A percentile compares a stretch with the other conserved stretches of the same genome.
phyloP scores from a whole-genome alignment of 2,329 filamentous ascomycete genomes.

The Lecanicillium sp. region DNA sequence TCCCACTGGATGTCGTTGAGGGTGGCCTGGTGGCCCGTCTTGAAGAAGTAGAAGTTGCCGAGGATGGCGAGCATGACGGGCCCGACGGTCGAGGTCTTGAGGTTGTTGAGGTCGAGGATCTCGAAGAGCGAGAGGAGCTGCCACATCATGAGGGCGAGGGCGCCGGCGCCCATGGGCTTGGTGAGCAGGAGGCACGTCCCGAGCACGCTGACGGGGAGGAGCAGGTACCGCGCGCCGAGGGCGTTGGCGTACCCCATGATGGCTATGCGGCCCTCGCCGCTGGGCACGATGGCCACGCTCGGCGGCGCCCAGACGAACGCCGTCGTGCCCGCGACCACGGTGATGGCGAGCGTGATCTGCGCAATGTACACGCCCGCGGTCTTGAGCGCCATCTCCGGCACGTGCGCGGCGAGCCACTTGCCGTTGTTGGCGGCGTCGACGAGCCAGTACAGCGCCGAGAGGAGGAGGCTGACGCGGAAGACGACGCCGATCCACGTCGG shows the following conservation, averaged over 20 bases:
- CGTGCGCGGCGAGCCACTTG: slow-evolving; percentile 60
- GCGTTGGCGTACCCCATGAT: slow-evolving; percentile 89
- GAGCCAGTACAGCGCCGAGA: slow-evolving; percentile 79
- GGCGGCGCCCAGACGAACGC: slow-evolving; percentile 84
- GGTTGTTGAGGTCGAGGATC: slow-evolving; percentile 53
- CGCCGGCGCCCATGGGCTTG: slow-evolving; percentile 89
- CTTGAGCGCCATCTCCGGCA: slow-evolving; percentile 61
- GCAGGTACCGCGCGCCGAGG: slow-evolving; percentile 84
- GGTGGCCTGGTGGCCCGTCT: slow-evolving; percentile 90
- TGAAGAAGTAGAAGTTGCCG: slow-evolving; percentile 93
- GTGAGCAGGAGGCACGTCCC: slow-evolving; percentile 73
- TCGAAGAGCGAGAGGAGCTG: slow-evolving; percentile 77
- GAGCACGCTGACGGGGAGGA: slow-evolving; percentile 74
- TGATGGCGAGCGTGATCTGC: slow-evolving; percentile 71
- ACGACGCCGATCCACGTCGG: slow-evolving; percentile 77
- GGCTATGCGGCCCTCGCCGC: slow-evolving; percentile 55
- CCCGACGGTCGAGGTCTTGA: slow-evolving; percentile 67
- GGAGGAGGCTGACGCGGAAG: slow-evolving; percentile 67
- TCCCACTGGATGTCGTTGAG: slow-evolving; percentile 93
- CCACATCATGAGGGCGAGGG: slow-evolving; percentile 76
- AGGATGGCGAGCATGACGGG: slow-evolving; percentile 81
- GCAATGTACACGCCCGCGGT: slow-evolving; percentile 69
- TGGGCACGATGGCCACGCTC: slow-evolving; percentile 65
- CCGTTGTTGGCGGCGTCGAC: slow-evolving; percentile 84
- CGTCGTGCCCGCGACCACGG: slow-evolving; percentile 75